Base-by-base conservation (phyloP, 768 basidiomycete species). In the Phanerochaete carnosa region DNA sequence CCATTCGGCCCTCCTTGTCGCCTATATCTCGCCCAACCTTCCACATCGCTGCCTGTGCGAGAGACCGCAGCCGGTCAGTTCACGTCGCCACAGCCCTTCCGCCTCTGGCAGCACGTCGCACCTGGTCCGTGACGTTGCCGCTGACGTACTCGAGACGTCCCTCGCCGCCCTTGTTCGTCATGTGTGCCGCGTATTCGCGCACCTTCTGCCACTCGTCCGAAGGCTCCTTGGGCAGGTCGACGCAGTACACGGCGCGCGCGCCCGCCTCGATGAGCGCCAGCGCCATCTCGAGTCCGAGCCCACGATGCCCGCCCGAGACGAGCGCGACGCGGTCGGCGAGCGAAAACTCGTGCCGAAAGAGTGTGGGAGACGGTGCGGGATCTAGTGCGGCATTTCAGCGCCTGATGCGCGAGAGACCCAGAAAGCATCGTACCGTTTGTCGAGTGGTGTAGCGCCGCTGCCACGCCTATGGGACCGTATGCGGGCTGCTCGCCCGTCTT, bases 241-340 rank as follows among this genome's bases (percentile, higher is more conserved):
- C 73, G 68, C 87, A 89, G 71, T 90, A 90, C n/a, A 90, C 78
- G 0, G 78, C 85, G 45, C 70, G 65, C 6, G 87, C 88, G 33
- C 90, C 90, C 15, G 83, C 86, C 74, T 92, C 91, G 45, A 82
- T 81, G 45, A 92, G 74, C 3, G 86, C 83, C 57, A 92, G 74
- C 35, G 89, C 89, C 86, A 89, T 88, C 75, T 94, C 92, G n/a
- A 94, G 83, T 2, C 92, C 92, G 16, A 93, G 80, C 0, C 91
- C 78, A 37, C 76, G 75, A 62, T 76, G 74, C 16, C 62, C 78
- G 12, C 77, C 77, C 11, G 76, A 73, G 25, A 79, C 75, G 58
- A 78, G 67, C 37, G 70, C 75, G 50, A 76, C 74, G 37, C 74
- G 71, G 64, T 70, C 72, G 9, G 64, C 64, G 45, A 77, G 66